Percentiles rank a stretch among this genome's conserved stretches.
These are phyloP conservation scores for Rossbeevera mucosa DNA, from an alignment of 768 basidiomycete genomes.

Conservation along the genomic window DNA sequence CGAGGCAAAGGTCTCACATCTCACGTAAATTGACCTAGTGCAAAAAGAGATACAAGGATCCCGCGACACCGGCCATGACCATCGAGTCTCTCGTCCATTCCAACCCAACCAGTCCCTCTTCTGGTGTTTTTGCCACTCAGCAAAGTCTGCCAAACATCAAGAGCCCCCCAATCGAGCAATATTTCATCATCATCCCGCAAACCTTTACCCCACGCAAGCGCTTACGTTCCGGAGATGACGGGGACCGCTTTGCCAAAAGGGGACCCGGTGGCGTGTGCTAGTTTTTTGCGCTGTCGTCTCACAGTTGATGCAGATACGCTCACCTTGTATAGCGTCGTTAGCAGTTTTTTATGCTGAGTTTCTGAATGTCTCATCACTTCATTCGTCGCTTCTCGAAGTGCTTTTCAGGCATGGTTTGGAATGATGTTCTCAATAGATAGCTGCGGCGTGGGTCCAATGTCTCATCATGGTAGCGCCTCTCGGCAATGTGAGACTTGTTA, in stretches of 20 bases:
- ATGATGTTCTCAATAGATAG: neutral
- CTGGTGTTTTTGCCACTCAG: constrained; percentile 25
- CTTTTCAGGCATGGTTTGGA: neutral
- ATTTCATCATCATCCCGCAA: constrained; percentile 30
- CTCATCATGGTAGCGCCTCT: neutral
- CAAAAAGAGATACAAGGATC: constrained; percentile 44
- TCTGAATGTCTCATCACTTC: constrained; percentile 1
- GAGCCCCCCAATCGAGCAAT: constrained; percentile 36
- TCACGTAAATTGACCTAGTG: constrained; percentile 41
- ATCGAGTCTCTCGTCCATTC: constrained; percentile 68
- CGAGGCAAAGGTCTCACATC: constrained; percentile 9
- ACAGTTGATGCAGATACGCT: constrained; percentile 8
- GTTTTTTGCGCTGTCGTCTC: constrained; percentile 12
- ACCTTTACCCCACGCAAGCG: constrained; percentile 22
- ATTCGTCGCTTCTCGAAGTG: neutral
- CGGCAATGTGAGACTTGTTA: constrained; percentile 10
- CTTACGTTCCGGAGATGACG: constrained; percentile 24
- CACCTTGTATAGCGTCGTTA: constrained; percentile 30
- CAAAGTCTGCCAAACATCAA: constrained; percentile 18
- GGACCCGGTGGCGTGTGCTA: constrained; percentile 10
- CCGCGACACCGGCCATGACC: constrained; percentile 41
- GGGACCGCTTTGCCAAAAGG: constrained; percentile 23
- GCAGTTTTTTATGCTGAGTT: constrained; percentile 10
- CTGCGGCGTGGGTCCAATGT: neutral
- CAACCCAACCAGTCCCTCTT: constrained; percentile 57